These are phyloP conservation scores for Penicillium simplicissimum DNA, from an alignment of 495 filamentous ascomycete genomes.

Conservation along the genomic window DNA sequence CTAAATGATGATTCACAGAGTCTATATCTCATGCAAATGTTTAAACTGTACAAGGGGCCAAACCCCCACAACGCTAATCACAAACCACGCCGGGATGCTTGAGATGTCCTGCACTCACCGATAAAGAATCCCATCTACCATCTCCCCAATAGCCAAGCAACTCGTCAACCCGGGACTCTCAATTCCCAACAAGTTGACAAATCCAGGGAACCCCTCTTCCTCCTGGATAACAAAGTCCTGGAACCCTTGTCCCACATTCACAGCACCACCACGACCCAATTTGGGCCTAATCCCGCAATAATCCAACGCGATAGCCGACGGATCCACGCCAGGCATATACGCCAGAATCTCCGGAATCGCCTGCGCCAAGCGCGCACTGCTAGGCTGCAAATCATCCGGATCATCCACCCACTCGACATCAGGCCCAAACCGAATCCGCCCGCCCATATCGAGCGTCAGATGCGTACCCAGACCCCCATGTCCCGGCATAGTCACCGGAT, in stretches of 20 bases:
- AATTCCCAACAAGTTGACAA: constrained; percentile 89
- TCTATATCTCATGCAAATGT: constrained; percentile 2
- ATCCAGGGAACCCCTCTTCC: constrained; percentile 82
- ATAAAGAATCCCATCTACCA: constrained; percentile 76
- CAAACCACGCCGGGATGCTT: background rate
- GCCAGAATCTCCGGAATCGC: constrained; percentile 72
- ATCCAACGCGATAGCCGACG: constrained; percentile 68
- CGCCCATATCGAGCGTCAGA: constrained; percentile 85
- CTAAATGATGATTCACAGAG: background rate
- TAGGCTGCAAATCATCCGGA: constrained; percentile 55
- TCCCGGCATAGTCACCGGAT: constrained; percentile 80
- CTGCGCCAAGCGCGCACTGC: constrained; percentile 57
- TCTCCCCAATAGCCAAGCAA: constrained; percentile 82
- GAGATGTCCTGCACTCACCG: constrained; percentile 16
- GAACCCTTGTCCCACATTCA: constrained; percentile 63
- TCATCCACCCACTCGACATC: constrained; percentile 91
- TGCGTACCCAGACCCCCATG: constrained; percentile 88
- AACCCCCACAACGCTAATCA: background rate
- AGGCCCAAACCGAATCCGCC: constrained; percentile 86
- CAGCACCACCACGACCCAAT: constrained; percentile 59
- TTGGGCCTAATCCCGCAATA: constrained; percentile 94
- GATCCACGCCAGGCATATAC: constrained; percentile 75
- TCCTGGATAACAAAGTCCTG: constrained; percentile 81
- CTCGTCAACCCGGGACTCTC: constrained; percentile 95
- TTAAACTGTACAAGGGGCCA: background rate